A percentile compares a stretch with the other conserved stretches of the same genome.
phyloP scores from a whole-genome alignment of 2,329 filamentous ascomycete species.

The Aspergillus udagawae region DNA sequence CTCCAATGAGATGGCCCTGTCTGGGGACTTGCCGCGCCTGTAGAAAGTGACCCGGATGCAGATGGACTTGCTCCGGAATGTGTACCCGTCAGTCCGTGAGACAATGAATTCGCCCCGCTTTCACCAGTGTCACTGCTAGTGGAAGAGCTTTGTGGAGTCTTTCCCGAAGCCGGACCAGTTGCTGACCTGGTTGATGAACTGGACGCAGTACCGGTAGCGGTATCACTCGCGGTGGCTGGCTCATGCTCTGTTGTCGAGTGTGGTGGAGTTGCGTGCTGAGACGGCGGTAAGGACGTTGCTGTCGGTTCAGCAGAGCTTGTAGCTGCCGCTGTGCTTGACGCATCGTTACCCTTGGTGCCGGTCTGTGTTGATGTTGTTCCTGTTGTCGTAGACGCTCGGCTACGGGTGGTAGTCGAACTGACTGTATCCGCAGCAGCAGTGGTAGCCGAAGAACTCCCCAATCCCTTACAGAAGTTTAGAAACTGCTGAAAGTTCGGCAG shows the following conservation, averaged over 20 bases:
- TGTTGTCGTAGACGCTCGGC: not conserved
- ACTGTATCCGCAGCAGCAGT: not conserved
- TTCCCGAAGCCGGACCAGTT: not conserved
- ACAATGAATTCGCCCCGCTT: not conserved
- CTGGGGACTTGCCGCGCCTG: not conserved
- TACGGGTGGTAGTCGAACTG: not conserved
- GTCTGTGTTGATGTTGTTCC: no score
- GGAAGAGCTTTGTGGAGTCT: not conserved
- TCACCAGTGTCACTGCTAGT: not conserved
- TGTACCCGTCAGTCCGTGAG: not conserved
- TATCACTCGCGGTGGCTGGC: no score
- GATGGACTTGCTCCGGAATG: not conserved
- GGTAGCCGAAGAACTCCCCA: not conserved
- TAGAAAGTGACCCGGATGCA: not conserved
- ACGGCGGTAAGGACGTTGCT: no score
- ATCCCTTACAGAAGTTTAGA: conserved; percentile 3
- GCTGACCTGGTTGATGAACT: no score
- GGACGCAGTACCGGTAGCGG: no score
- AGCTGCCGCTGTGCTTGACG: no score
- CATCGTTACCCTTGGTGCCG: no score
- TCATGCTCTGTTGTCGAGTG: no score
- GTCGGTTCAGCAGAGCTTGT: no score
- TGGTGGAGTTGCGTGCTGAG: not conserved
- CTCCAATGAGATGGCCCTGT: not conserved
- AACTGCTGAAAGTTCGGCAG: conserved; percentile 7